Conservation (phyloP, 108 stramenopile genomes). For the Stephanodiscus triporus region DNA sequence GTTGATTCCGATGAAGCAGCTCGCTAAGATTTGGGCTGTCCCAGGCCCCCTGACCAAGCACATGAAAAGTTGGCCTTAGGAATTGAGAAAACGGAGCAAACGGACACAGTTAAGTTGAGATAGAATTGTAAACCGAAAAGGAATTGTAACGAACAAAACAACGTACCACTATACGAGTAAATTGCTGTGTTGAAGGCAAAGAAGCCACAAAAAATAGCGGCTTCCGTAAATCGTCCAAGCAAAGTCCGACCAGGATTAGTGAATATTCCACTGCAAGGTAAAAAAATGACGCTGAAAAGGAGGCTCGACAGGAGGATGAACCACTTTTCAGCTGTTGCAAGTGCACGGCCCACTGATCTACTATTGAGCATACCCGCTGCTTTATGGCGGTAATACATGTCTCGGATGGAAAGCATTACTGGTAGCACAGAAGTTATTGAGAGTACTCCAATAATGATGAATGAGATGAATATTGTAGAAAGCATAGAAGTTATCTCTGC, state of each 20-base stretch:
- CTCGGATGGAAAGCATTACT: slow-evolving; percentile 52
- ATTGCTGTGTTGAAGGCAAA: slow-evolving; percentile 52
- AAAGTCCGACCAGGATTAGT: background rate
- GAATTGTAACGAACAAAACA: slow-evolving; percentile 11
- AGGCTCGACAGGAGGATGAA: slow-evolving; percentile 38
- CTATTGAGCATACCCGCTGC: slow-evolving; percentile 48
- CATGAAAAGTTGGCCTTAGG: slow-evolving; percentile 55
- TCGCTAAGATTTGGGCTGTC: slow-evolving; percentile 33
- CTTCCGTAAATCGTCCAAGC: background rate
- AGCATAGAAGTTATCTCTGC: slow-evolving; percentile 33
- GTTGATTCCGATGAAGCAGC: slow-evolving; percentile 46
- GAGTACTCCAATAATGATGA: slow-evolving; percentile 55
- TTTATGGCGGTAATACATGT: slow-evolving; percentile 62
- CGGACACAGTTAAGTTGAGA: slow-evolving; percentile 55
- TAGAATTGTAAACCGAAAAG: slow-evolving; percentile 21
- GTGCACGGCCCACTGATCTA: slow-evolving; percentile 36
- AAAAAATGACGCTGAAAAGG: slow-evolving; percentile 33
- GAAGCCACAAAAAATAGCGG: slow-evolving; percentile 42
- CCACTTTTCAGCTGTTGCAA: slow-evolving; percentile 50
- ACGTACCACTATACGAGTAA: slow-evolving; percentile 43
- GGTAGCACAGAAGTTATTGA: slow-evolving; percentile 51
- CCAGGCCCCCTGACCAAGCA: slow-evolving; percentile 49
- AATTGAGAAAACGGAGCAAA: slow-evolving; percentile 50
- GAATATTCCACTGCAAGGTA: slow-evolving; percentile 28
- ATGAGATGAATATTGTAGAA: slow-evolving; percentile 54